Evolutionary conservation across 164 flowering plant species (phyloP), one percentile per base, ranked within the genome.

Genomic region (Hamamelis virginiana): DNA sequence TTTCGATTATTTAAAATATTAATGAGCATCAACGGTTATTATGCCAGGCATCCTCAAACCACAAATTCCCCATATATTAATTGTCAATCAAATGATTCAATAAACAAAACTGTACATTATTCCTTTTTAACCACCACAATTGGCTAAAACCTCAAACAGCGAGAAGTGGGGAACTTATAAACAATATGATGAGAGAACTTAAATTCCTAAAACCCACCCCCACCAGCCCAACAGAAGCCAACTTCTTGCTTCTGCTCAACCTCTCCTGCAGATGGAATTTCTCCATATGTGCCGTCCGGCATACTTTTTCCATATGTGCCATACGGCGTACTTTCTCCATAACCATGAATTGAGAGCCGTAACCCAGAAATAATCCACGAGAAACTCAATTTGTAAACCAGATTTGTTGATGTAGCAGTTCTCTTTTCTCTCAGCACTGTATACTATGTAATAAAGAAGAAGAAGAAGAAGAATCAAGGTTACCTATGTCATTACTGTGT

Each of bases 401-500:
- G 10, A 16, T 27, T 15, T 59, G 62, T 38, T 16, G 63, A 60
- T 60, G 45, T 60, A 38, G 28, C 2, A 4, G 23, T 48, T 23
- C 59, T 55, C 59, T 25, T 55, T 55, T 55, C 59, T 25, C n/a
- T 25, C 59, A 55, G 45, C 41, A 33, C 41, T 33, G 6, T 33
- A 33, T 33, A 33, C n/a, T n/a, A n/a, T n/a, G n/a, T n/a, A n/a
- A n/a, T n/a, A n/a, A n/a, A n/a, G n/a, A 33, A 33, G 4, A 33
- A 33, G 41, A 33, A 2, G 41, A 33, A 33, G 41, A 33, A 33
- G 13, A 38, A 25, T 0, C 15, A 23, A 9, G 14, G 53, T 46
- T 41, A 1, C 12, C 66, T 80, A 82, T 25, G 81, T 82, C 86
- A 80, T 79, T 46, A 89, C 81, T 8, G 81, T 80, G 70, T 62